phyloP scores from a whole-genome alignment of 73 alveolate species.

The Durusdinium trenchii region DNA sequence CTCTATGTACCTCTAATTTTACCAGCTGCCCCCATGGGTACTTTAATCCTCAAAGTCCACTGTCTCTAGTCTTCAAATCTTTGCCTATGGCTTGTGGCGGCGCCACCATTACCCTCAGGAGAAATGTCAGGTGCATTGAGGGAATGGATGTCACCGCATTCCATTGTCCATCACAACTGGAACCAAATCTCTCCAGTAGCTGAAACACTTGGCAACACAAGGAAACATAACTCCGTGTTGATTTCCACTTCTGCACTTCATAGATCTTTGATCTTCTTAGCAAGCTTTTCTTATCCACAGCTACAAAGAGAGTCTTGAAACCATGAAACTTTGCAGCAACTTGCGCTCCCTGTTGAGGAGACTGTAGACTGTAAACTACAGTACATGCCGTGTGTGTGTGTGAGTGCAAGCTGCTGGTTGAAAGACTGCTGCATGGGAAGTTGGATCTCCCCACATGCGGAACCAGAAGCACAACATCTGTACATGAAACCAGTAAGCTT shows the following conservation, averaged over 20 bases:
- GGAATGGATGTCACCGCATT: neutral
- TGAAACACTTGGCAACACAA: neutral
- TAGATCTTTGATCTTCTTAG: too few relatives aligned
- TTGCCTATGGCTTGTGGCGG: neutral
- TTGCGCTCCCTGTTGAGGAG: neutral
- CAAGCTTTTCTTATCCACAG: too few relatives aligned
- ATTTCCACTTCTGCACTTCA: neutral
- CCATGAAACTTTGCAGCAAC: constrained; percentile 21
- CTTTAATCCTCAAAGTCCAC: too few relatives aligned
- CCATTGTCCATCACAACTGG: neutral
- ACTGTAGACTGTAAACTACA: neutral
- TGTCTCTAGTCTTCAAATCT: neutral
- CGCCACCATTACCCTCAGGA: constrained; percentile 1
- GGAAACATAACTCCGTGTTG: too few relatives aligned
- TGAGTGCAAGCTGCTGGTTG: neutral
- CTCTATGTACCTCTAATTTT: too few relatives aligned
- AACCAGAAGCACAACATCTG: constrained; percentile 11
- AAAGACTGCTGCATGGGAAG: neutral
- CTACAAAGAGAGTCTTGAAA: constrained; percentile 23
- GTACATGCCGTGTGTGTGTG: neutral
- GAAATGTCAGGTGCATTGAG: neutral
- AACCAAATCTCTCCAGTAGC: constrained; percentile 12
- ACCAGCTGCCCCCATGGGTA: too few relatives aligned
- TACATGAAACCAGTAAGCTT: too few relatives aligned
- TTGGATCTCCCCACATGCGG: neutral